Base-by-base conservation (phyloP, 1,284 basidiomycete genomes). In the Rhodotorula sp. region DNA sequence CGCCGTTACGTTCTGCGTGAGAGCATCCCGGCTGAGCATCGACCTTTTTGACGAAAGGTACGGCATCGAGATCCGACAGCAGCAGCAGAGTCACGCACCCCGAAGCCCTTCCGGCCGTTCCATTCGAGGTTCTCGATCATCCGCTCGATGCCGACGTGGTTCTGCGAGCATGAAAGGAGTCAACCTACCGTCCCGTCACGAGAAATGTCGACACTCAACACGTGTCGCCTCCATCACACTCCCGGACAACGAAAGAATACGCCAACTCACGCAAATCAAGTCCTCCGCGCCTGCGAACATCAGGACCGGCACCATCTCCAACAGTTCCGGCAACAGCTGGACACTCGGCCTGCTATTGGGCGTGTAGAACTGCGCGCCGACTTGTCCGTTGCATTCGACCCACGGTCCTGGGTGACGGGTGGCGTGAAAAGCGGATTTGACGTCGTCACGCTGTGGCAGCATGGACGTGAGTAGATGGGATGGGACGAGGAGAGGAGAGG, bases 221-320 rank as follows among this genome's bases (percentile, higher is more conserved):
- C 17, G 7, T 1, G 20, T n/a, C 54, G 13, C 24, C 8, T 15
- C 2, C 11, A 5, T 36, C 19, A 17, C n/a, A 5, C 15, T 13
- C 13, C n/a, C n/a, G n/a, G n/a, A n/a, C n/a, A n/a, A n/a, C 44
- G 7, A 0, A 5, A 20, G 19, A 13, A 6, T 20, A 24, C 22
- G 29, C 56, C 27, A 22, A 46, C 56, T 58, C 59, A 72, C 66
- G 83, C 94, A 99, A 73, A 98, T 95, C 62, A 95, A 83, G 80
- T 99, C 95, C 81, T 98, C 90, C 79, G 95, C 94, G 22, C 95
- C 95, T 0, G 89, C 93, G 77, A 97, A 99, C 60, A 99, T 84
- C 78, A 99, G 79, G n/a, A 98, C 85, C 2, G 75, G 88, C 30
- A 98, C 87, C 61, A 86, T 87, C 70, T 88, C 85, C 39, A 98